Percentiles rank a stretch among this genome's conserved stretches.
phyloP scores from a whole-genome alignment of 768 basidiomycete species.

The Leccinum arenicola region DNA sequence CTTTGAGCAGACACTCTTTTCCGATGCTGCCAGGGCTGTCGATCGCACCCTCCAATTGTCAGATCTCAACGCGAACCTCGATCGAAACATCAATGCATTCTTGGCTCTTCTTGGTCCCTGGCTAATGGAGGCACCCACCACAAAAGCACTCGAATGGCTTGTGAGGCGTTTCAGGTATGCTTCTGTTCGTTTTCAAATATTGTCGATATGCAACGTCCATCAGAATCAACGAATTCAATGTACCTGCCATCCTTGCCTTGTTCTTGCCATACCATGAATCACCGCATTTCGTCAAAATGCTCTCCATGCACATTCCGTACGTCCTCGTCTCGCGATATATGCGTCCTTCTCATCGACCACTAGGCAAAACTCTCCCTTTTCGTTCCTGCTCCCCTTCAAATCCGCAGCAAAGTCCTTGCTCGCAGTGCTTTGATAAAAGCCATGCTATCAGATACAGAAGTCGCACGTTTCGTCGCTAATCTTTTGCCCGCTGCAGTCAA shows the following conservation, averaged over 20 bases:
- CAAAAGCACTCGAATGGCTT: constrained; percentile 91
- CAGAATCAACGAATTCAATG: constrained; percentile 93
- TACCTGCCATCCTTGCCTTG: constrained; percentile 68
- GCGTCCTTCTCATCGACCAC: background rate
- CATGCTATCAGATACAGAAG: constrained; percentile 68
- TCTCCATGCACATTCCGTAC: constrained; percentile 78
- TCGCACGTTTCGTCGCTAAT: constrained; percentile 68
- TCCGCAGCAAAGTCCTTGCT: constrained; percentile 72
- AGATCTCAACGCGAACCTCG: constrained; percentile 62
- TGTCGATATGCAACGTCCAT: background rate
- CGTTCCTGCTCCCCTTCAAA: constrained; percentile 73
- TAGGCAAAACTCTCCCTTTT: constrained; percentile 62
- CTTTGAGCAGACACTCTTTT: constrained; percentile 71
- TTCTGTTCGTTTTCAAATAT: background rate
- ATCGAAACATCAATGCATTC: constrained; percentile 58
- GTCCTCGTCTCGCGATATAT: constrained; percentile 18
- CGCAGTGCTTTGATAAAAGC: constrained; percentile 70
- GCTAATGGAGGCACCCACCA: constrained; percentile 76
- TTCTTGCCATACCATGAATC: constrained; percentile 97
- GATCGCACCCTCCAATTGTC: constrained; percentile 76
- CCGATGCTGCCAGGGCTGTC: constrained; percentile 60
- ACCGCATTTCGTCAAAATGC: constrained; percentile 90
- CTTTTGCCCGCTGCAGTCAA: constrained; percentile 62
- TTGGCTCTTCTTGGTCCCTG: constrained; percentile 74
- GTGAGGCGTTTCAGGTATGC: constrained; percentile 86